phyloP scores from a whole-genome alignment of 179 eudicot species.

The Amaranthus tricolor region DNA sequence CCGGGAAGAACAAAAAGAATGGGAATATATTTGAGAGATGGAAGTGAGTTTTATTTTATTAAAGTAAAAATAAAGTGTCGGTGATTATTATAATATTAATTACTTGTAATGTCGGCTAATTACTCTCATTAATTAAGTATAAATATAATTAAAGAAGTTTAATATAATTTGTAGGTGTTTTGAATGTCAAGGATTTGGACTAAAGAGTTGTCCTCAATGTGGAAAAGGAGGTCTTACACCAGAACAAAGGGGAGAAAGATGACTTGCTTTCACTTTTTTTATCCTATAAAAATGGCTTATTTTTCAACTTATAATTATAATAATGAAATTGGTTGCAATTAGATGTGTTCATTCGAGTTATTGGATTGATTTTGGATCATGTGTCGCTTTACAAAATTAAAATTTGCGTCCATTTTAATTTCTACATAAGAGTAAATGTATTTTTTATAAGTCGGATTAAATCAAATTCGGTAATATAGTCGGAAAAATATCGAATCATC shows the following conservation, averaged over 20 bases:
- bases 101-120: background rate
- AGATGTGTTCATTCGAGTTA: too few relatives aligned
- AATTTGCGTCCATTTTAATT: too few relatives aligned
- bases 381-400: too few relatives aligned
- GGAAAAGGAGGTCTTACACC: conserved; percentile 93
- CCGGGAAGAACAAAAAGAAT: conserved; percentile 90
- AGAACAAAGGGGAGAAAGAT: conserved; percentile 93
- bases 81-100: background rate
- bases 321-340: too few relatives aligned
- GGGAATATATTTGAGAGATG: conserved; percentile 94
- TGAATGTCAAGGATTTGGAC: conserved; percentile 93
- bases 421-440: too few relatives aligned
- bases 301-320: too few relatives aligned
- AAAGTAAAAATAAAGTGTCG: background rate
- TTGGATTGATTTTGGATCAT: too few relatives aligned
- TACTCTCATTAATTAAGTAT: background rate
- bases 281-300: background rate
- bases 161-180: conserved; percentile 54
- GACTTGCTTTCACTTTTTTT: background rate
- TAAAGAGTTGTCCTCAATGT: conserved; percentile 75
- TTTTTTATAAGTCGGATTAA: too few relatives aligned
- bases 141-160: too few relatives aligned
- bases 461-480: too few relatives aligned
- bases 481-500: too few relatives aligned
- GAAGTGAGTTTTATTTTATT: conserved; percentile 55